These are phyloP conservation scores for Avena insularis DNA, from an alignment of 176 grass and related monocot species.

Conservation along the genomic window DNA sequence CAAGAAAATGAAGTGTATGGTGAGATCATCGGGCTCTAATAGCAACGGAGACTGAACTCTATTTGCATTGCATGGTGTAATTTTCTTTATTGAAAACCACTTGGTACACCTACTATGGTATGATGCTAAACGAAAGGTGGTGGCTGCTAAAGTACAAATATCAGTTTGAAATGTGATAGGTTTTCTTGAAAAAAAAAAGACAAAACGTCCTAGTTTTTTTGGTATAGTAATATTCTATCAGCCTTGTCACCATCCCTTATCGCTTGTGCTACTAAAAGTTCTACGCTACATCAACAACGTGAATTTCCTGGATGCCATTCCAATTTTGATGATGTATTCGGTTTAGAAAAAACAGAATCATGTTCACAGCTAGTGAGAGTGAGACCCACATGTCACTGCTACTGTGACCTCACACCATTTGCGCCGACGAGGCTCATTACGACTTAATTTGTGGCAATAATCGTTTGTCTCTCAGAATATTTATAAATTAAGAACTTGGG, in stretches of 20 bases:
- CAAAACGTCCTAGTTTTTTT: too few species aligned
- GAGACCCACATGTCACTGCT: neutral
- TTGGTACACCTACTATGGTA: too few species aligned
- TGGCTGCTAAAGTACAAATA: neutral
- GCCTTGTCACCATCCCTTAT: too few species aligned
- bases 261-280: too few species aligned
- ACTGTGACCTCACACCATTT: neutral
- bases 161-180: neutral
- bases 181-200: neutral
- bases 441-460: neutral
- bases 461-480: neutral
- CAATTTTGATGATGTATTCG: too few species aligned
- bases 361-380: neutral
- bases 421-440: neutral
- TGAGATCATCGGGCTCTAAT: neutral
- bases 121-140: too few species aligned
- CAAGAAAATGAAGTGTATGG: neutral
- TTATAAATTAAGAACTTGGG: neutral
- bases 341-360: neutral
- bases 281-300: too few species aligned
- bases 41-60: too few species aligned
- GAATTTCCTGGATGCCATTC: too few species aligned
- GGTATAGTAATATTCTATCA: too few species aligned
- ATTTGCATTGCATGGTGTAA: neutral
- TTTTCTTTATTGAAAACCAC: neutral